Percentiles rank a stretch among this genome's conserved stretches.
phyloP scores from a whole-genome alignment of 805 yeast genomes.

The Zygosaccharomyces pseudorouxii region DNA sequence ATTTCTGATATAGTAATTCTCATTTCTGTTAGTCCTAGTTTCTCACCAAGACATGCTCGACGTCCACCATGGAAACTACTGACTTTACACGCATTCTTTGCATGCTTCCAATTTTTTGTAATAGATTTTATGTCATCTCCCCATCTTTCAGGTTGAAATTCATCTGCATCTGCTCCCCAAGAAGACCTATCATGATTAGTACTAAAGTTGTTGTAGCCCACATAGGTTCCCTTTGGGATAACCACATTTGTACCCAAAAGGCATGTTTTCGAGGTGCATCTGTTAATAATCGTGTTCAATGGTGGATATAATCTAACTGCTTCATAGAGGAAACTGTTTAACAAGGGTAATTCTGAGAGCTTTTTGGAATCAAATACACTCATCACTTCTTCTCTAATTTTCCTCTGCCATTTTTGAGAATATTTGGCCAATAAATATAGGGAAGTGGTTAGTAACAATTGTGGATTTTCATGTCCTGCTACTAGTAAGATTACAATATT shows the following conservation, averaged over 20 bases:
- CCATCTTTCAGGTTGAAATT: conserved; percentile 50
- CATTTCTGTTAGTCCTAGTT: conserved; percentile 47
- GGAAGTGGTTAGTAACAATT: conserved; percentile 44
- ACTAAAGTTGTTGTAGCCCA: conserved; percentile 52
- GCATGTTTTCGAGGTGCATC: conserved; percentile 39
- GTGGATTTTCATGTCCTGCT: conserved; percentile 65
- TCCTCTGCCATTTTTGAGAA: conserved; percentile 40
- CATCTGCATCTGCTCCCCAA: conserved; percentile 46
- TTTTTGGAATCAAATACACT: conserved; percentile 29
- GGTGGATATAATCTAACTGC: conserved; percentile 53
- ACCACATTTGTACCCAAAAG: conserved; percentile 40
- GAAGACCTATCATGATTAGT: conserved; percentile 42
- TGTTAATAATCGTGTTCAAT: conserved; percentile 50
- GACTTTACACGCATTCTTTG: conserved; percentile 44
- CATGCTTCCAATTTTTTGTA: conserved; percentile 36
- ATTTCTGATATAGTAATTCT: conserved; percentile 39
- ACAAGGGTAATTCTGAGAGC: conserved; percentile 51
- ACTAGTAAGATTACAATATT: conserved; percentile 51
- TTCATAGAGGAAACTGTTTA: conserved; percentile 62
- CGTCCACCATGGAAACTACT: conserved; percentile 57
- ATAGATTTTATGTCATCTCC: conserved; percentile 41
- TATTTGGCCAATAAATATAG: conserved; percentile 45
- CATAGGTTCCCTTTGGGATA: conserved; percentile 48
- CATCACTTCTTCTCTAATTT: conserved; percentile 44
- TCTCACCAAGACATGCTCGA: conserved; percentile 58